phyloP scores from a whole-genome alignment of 768 basidiomycete genomes.

The Boletus rubroflammeus region DNA sequence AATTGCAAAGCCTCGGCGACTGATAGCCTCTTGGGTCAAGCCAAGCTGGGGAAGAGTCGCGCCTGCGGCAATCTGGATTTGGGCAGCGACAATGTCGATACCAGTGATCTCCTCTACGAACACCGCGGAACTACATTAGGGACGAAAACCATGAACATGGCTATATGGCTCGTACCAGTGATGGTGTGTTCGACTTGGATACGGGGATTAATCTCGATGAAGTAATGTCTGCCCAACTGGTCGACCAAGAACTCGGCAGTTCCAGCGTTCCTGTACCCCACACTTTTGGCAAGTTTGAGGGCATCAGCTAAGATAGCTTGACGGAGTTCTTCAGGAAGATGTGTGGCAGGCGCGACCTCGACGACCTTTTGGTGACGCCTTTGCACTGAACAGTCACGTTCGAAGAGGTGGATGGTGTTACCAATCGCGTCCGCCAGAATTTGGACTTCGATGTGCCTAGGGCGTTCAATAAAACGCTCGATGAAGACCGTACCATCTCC shows the following conservation, averaged over 20 bases:
- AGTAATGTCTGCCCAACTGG: conserved; percentile 94
- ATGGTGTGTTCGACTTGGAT: conserved; percentile 99
- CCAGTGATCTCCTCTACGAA: conserved; percentile 95
- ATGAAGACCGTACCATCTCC: conserved; percentile 99
- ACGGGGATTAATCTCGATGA: conserved; percentile 99
- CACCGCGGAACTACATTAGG: neutral
- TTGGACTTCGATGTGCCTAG: conserved; percentile 97
- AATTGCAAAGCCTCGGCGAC: conserved; percentile 94
- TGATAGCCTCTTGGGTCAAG: conserved; percentile 92
- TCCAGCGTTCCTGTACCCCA: conserved; percentile 94
- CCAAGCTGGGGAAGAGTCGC: conserved; percentile 94
- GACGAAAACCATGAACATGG: neutral
- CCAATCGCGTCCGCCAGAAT: conserved; percentile 87
- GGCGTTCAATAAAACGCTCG: conserved; percentile 94
- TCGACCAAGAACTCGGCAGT: conserved; percentile 99
- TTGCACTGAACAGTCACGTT: conserved; percentile 99
- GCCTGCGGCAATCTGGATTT: conserved; percentile 99
- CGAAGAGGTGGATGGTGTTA: conserved; percentile 96
- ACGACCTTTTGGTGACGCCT: conserved; percentile 98
- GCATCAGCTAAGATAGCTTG: conserved; percentile 87
- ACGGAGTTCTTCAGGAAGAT: conserved; percentile 86
- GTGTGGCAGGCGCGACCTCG: conserved; percentile 95
- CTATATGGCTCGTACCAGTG: conserved; percentile 59
- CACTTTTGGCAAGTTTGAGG: conserved; percentile 90
- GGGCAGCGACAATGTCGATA: conserved; percentile 97